Base-by-base conservation (phyloP, 768 basidiomycete genomes). In the Trametes coccinea region DNA sequence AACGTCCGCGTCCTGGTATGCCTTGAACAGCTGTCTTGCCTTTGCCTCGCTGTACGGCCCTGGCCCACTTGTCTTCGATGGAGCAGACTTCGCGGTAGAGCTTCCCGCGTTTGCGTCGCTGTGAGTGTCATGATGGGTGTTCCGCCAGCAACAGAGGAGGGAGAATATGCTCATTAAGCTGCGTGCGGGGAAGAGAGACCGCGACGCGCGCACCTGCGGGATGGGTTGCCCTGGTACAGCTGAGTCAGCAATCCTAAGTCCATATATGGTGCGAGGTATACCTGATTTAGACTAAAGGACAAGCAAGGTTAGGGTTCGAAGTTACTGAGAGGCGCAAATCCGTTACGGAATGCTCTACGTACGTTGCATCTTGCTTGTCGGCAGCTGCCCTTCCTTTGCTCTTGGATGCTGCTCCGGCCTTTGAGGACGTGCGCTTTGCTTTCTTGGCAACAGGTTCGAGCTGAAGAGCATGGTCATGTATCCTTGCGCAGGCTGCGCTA, bases 111-210 rank as follows among this genome's bases (percentile, higher is more conserved):
- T 44, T 39, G 49, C 46, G 56, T 64, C 17, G 60, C 61, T 56
- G 62, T 79, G 80, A 68, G 84, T 79, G 70, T 84, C 84, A 75
- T 78, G 75, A 67, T 75, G 69, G 73, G 76, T 74, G 72, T 78
- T 69, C 76, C 73, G 76, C 82, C 78, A 82, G 86, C 85, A 89
- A 74, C 87, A 88, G 72, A 87, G 72, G 43, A 88, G 72, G 65
- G 82, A 83, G 67, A 78, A 81, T 72, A 87, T 75, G 73, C 72
- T 80, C 88, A 90, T 89, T 81, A 61, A 69, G 70, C 44, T 50
- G 40, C 44, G 34, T 27, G 49, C 43, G 37, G 27, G 17, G 33
- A 41, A n/a, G 59, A 52, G 43, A 46, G 41, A 22, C 17, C 16
- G 14, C 8, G 51, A 44, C 44, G 54, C 2, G 43, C 61, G 43